Percentiles rank a stretch among this genome's conserved stretches.
Evolutionary conservation across 2,329 filamentous ascomycete species (phyloP).

Genomic region (Claviceps capensis): DNA sequence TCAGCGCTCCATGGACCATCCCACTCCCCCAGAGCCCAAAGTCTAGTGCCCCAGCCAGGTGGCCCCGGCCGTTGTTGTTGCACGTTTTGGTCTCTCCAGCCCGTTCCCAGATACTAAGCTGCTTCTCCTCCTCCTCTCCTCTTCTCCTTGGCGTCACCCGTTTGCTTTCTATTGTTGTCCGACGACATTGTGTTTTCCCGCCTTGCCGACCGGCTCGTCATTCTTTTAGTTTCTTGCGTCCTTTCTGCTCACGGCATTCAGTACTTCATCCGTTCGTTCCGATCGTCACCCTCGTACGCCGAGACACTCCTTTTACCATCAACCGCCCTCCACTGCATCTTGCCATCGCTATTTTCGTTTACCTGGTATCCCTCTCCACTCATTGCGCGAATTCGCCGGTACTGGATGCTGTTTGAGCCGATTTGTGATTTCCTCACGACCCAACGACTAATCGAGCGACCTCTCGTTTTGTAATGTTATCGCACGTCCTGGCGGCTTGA

Average conservation of each 20-base stretch:
- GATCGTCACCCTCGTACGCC: background rate
- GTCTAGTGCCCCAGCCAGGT: background rate
- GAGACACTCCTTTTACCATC: slow-evolving; percentile 2
- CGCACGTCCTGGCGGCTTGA: background rate
- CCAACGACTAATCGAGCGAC: background rate
- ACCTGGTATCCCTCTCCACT: background rate
- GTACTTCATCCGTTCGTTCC: slow-evolving; percentile 25
- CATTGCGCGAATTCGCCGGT: background rate
- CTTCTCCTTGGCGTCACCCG: slow-evolving; percentile 19
- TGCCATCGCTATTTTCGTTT: background rate
- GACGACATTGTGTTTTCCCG: slow-evolving; percentile 20
- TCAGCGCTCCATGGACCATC: background rate
- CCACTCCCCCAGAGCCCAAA: background rate
- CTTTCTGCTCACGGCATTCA: slow-evolving; percentile 9
- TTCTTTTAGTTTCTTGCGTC: slow-evolving; percentile 29
- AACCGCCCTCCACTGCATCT: background rate
- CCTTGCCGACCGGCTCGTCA: slow-evolving; percentile 45
- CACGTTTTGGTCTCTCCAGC: slow-evolving; percentile 1
- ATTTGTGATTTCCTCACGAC: background rate
- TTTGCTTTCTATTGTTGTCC: slow-evolving; percentile 20
- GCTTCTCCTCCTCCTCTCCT: slow-evolving; percentile 12
- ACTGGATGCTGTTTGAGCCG: background rate
- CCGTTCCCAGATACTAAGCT: slow-evolving; percentile 11
- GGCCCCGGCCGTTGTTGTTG: background rate
- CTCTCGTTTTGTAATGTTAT: background rate